Percentiles rank a stretch among this genome's conserved stretches.
These are phyloP conservation scores for Cadophora luteo-olivacea DNA, from an alignment of 2,329 filamentous ascomycete species.

Conservation along the genomic window DNA sequence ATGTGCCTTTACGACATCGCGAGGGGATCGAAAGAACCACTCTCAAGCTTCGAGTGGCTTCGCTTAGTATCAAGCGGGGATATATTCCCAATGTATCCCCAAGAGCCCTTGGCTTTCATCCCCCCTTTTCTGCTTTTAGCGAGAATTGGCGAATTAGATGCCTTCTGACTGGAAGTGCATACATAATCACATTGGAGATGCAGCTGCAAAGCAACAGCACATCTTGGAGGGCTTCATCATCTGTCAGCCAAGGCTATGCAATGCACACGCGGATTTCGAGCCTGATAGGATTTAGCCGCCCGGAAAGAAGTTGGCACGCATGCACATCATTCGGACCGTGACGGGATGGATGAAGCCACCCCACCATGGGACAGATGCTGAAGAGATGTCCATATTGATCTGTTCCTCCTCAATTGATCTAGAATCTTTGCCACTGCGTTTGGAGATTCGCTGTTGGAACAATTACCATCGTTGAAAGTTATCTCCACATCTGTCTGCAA, in stretches of 20 bases:
- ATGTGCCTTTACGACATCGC: neutral
- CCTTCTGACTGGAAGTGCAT: neutral
- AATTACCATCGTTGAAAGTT: neutral
- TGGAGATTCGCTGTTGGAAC: neutral
- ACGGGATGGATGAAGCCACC: neutral
- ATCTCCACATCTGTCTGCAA: neutral
- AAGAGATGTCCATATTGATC: neutral
- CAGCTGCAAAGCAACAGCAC: neutral
- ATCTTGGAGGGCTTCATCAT: neutral
- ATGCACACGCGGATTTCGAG: slow-evolving; percentile 5
- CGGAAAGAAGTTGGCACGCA: neutral
- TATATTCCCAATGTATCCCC: neutral
- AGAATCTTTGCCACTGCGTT: neutral
- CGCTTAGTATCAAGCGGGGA: neutral
- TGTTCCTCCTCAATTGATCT: neutral
- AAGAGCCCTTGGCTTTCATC: neutral
- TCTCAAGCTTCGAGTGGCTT: neutral
- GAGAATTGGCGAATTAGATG: neutral
- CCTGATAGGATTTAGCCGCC: slow-evolving; percentile 4
- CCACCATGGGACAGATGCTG: neutral
- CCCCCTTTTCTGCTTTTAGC: neutral
- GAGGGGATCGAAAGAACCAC: neutral
- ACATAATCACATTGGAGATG: neutral
- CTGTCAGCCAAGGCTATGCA: neutral
- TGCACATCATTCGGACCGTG: neutral